A percentile compares a stretch with the other conserved stretches of the same genome.
phyloP scores from a whole-genome alignment of 805 yeast species.

The Lachancea nothofagi region DNA sequence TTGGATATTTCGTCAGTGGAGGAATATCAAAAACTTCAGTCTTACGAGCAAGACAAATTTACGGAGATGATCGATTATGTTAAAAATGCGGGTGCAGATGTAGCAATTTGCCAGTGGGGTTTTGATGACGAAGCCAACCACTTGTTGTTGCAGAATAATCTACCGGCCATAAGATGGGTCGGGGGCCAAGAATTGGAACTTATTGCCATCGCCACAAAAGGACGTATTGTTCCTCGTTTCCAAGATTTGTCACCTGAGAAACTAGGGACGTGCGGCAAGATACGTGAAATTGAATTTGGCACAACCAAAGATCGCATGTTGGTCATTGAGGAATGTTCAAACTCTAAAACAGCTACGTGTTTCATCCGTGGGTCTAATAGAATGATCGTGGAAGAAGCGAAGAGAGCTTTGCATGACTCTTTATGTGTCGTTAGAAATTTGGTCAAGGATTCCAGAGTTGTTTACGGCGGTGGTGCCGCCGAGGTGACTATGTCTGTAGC shows the following conservation, averaged over 20 bases:
- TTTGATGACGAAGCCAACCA: slow-evolving; percentile 98
- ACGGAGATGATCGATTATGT: slow-evolving; percentile 83
- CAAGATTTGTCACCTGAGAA: slow-evolving; percentile 81
- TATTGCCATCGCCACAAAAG: slow-evolving; percentile 95
- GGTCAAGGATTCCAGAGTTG: slow-evolving; percentile 85
- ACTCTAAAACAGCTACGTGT: slow-evolving; percentile 85
- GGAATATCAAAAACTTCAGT: slow-evolving; percentile 85
- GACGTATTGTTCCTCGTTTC: slow-evolving; percentile 94
- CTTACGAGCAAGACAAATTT: slow-evolving; percentile 87
- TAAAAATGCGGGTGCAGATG: slow-evolving; percentile 86
- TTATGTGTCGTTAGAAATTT: slow-evolving; percentile 95
- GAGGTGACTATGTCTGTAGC: slow-evolving; percentile 91
- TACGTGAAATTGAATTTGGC: slow-evolving; percentile 88
- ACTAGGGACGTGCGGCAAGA: slow-evolving; percentile 81
- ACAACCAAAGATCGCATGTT: slow-evolving; percentile 96
- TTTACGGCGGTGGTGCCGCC: slow-evolving; percentile 99
- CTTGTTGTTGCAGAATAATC: slow-evolving; percentile 73
- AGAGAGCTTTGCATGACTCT: slow-evolving; percentile 94
- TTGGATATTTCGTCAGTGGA: slow-evolving; percentile 89
- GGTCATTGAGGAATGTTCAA: slow-evolving; percentile 84
- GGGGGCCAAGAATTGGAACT: slow-evolving; percentile 96
- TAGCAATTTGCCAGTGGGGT: slow-evolving; percentile 99
- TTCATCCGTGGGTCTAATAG: slow-evolving; percentile 93
- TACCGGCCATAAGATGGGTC: slow-evolving; percentile 98
- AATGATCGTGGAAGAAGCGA: slow-evolving; percentile 96